A percentile compares a stretch with the other conserved stretches of the same genome.
Evolutionary conservation across 768 basidiomycete species (phyloP).

Genomic region (Melanogaster broomeanus): DNA sequence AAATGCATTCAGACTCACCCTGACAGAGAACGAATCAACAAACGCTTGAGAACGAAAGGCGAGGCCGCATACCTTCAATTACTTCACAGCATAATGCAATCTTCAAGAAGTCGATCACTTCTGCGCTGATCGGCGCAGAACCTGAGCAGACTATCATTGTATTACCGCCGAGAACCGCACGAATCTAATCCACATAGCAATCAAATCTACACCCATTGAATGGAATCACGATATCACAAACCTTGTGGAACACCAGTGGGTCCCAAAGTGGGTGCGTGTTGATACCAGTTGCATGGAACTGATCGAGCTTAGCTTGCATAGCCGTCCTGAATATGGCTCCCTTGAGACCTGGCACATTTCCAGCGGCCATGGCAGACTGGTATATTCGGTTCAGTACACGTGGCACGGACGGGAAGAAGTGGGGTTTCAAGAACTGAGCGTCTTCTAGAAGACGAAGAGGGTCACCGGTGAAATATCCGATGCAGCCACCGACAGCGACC

Average conservation of each 20-base stretch:
- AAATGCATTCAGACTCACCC: conserved; percentile 42
- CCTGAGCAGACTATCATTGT: conserved; percentile 70
- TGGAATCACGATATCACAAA: conserved; percentile 28
- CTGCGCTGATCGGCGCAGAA: conserved; percentile 84
- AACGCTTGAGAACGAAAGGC: not conserved
- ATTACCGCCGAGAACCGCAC: conserved; percentile 81
- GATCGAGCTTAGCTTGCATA: conserved; percentile 71
- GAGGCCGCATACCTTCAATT: conserved; percentile 59
- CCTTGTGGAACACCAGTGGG: conserved; percentile 89
- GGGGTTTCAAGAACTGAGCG: conserved; percentile 78
- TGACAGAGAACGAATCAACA: conserved; percentile 16
- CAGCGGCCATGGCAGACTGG: conserved; percentile 74
- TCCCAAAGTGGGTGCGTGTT: conserved; percentile 86
- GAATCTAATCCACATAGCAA: conserved; percentile 53
- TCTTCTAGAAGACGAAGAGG: conserved; percentile 90
- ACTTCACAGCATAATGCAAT: conserved; percentile 77
- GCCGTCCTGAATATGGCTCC: conserved; percentile 87
- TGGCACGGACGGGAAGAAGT: conserved; percentile 84
- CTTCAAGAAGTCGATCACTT: conserved; percentile 90
- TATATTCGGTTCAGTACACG: conserved; percentile 87
- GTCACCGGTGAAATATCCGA: conserved; percentile 90
- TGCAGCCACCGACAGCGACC: conserved; percentile 61
- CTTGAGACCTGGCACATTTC: conserved; percentile 71
- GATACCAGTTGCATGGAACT: conserved; percentile 67
- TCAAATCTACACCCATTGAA: not conserved